phyloP scores from a whole-genome alignment of 2,329 filamentous ascomycete genomes.

The Cercospora sesami region DNA sequence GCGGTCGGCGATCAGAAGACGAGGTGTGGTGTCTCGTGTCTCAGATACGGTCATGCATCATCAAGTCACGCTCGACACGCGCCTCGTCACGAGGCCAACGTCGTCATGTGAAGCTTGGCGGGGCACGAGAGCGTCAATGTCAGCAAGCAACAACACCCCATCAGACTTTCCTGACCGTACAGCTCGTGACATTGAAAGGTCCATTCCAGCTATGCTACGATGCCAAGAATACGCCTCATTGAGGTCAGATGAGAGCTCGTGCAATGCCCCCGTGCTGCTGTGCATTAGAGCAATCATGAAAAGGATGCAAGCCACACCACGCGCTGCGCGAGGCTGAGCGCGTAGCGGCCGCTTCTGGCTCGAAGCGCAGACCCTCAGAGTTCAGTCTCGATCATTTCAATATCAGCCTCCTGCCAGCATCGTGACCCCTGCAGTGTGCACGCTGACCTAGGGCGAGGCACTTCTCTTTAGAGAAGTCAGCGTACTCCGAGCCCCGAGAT shows the following conservation, averaged over 20 bases:
- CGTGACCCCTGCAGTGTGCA: background rate
- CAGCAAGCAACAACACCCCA: background rate
- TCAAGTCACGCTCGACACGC: conserved; percentile 3
- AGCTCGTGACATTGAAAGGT: background rate
- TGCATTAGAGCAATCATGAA: background rate
- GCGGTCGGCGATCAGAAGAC: background rate
- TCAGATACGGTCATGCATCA: conserved; percentile 2
- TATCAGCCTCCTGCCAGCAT: background rate
- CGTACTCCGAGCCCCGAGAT: no score
- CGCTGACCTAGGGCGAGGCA: background rate
- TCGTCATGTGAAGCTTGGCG: conserved; percentile 2
- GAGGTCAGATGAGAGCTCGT: background rate
- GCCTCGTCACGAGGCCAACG: background rate
- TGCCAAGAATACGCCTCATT: background rate
- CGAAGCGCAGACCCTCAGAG: background rate
- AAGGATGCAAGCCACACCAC: background rate
- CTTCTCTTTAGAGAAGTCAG: background rate
- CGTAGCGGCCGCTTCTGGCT: background rate
- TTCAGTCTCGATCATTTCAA: background rate
- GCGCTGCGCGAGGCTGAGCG: background rate
- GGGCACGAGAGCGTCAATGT: background rate
- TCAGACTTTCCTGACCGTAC: background rate
- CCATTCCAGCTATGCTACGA: background rate
- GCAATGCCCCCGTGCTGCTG: background rate
- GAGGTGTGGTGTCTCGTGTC: conserved; percentile 1